Evolutionary conservation across 345 rosid species (phyloP), one percentile per base, ranked within the genome.

Genomic region (Eutrema japonicum): DNA sequence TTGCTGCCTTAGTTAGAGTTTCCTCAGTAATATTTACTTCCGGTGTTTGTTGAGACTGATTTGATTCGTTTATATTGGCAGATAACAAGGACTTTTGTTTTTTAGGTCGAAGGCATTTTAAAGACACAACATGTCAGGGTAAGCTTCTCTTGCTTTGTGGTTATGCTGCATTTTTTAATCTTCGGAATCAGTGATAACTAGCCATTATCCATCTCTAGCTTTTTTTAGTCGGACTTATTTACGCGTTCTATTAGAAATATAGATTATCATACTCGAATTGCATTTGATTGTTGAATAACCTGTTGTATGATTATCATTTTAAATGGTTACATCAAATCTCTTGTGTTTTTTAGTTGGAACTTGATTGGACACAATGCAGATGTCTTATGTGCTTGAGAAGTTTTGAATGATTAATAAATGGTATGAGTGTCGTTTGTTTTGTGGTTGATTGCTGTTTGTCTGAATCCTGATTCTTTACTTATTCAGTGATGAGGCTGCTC

Each of bases 401-500:
- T 18, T 9, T 49, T n/a, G 1, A 1, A 22, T 55, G 35, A 22
- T 22, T 30, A 12, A 9, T 26, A 4, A 13, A 3, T 55, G 13
- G 40, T 16, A 7, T 14, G 41, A 11, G 1, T 38, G 22, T 10
- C 18, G 40, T 27, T 29, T 30, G 68, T 57, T 8, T 26, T 65
- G 22, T 43, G 65, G 1, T n/a, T 59, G 2, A 42, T 71, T 29
- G 40, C 5, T 14, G 10, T 3, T 35, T 12, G 40, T 42, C 10
- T 63, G 53, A 46, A 29, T 70, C 26, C 14, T 68, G 48, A 18
- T 40, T 55, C 1, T 16, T 45, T 37, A 2, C 7, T 45, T 45
- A 59, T 72, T 36, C 89, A 89, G 97, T 66, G 96, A 87, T n/a
- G 96, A 87, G 37, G 91, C 53, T 79, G 81, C 76, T 70, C 83